phyloP scores from a whole-genome alignment of 257 asterid genomes.

The Solanum chmielewskii region DNA sequence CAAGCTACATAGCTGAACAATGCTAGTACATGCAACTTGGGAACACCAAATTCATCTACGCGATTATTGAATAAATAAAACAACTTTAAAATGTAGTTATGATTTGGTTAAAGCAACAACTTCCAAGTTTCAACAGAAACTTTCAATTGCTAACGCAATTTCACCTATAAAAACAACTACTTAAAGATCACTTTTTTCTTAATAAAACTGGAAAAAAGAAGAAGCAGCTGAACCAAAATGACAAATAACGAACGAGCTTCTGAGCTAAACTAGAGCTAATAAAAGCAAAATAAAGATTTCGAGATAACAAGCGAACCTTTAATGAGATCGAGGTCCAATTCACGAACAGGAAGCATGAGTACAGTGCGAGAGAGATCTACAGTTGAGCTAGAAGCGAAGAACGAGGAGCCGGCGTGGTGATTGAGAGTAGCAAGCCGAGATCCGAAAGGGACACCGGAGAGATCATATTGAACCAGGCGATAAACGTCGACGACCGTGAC shows the following conservation, averaged over 20 bases:
- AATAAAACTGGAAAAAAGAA: not conserved
- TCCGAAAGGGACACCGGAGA: slow-evolving; percentile 83
- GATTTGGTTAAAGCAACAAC: not conserved
- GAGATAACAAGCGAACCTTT: slow-evolving; percentile 22
- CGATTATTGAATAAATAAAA: not conserved
- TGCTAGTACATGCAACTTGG: not conserved
- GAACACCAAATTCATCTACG: not conserved
- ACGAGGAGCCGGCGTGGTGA: slow-evolving; percentile 87
- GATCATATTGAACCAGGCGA: slow-evolving; percentile 92
- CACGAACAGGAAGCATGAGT: slow-evolving; percentile 81
- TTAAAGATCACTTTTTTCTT: not conserved
- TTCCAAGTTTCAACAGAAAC: not conserved
- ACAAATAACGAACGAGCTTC: not conserved
- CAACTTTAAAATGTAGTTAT: not conserved
- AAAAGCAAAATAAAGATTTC: not conserved
- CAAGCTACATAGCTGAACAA: not conserved
- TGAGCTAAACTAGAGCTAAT: not conserved
- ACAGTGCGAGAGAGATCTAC: slow-evolving; percentile 87
- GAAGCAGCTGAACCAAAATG: not conserved
- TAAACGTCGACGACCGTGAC: slow-evolving; percentile 79
- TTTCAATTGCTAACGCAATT: not conserved
- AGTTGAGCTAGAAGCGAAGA: slow-evolving; percentile 26
- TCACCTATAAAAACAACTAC: not conserved
- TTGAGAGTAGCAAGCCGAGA: slow-evolving; percentile 82
- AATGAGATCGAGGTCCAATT: slow-evolving; percentile 71